Conservation (phyloP, 208 protist genomes). For the Strigomonas culicis region DNA sequence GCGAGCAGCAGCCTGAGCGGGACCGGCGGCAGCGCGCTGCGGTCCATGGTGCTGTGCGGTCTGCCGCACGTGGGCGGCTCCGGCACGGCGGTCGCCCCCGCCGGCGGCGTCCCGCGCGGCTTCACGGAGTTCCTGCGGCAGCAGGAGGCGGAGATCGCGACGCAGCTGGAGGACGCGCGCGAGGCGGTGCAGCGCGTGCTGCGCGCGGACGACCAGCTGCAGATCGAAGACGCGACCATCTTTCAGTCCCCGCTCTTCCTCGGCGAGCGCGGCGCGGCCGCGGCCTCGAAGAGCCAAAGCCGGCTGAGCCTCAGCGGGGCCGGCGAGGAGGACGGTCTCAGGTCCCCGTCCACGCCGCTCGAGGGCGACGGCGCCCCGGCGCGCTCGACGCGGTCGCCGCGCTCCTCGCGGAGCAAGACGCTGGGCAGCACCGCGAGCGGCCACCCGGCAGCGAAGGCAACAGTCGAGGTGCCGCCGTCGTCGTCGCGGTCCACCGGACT, state of each 20-base stretch:
- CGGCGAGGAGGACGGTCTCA: not conserved
- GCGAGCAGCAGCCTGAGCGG: not conserved
- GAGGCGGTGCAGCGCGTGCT: conserved; percentile 15
- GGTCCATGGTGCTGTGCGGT: not conserved
- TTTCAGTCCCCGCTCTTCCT: conserved; percentile 24
- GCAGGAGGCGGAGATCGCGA: conserved; percentile 25
- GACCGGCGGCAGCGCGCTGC: not conserved
- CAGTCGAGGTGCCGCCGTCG: not conserved
- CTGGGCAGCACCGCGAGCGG: not conserved
- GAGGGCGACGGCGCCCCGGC: not conserved
- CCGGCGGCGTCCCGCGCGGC: not conserved
- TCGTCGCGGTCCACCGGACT: conserved; percentile 2
- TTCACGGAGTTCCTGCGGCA: conserved; percentile 23
- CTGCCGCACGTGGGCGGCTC: not conserved
- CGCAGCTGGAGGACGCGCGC: conserved; percentile 23
- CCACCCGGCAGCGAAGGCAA: not conserved
- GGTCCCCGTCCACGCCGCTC: conserved; percentile 10
- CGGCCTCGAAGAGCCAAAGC: not conserved
- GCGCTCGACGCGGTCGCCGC: conserved; percentile 1
- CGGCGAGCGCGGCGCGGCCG: not conserved
- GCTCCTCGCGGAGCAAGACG: conserved; percentile 8
- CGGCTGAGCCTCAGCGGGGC: not conserved
- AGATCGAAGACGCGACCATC: conserved; percentile 16
- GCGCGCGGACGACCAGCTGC: conserved; percentile 6
- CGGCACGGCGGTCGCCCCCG: not conserved